Conservation (phyloP, 163 green algal species). For the Volvox carteri region DNA sequence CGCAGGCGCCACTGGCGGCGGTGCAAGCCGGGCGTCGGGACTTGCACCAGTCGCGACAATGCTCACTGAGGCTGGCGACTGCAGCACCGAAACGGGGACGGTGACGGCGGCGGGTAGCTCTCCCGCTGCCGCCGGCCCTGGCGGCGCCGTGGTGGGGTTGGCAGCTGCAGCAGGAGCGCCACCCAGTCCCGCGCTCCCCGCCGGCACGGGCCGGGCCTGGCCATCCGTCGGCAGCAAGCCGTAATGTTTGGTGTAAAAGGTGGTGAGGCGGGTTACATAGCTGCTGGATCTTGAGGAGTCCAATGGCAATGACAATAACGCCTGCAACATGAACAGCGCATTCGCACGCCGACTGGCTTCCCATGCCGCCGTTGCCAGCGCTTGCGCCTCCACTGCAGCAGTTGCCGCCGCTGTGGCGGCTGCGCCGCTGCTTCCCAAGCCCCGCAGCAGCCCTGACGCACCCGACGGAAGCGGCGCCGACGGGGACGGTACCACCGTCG, state of each 20-base stretch:
- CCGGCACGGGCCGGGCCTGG: background rate
- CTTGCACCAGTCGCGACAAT: too few relatives aligned
- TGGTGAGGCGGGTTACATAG: slow-evolving; percentile 71
- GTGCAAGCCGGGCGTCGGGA: too few relatives aligned
- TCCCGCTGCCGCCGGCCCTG: background rate
- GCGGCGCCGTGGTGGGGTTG: background rate
- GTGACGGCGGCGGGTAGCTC: too few relatives aligned
- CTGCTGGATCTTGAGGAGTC: slow-evolving; percentile 58
- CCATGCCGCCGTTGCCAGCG: slow-evolving; percentile 15
- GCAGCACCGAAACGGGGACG: too few relatives aligned
- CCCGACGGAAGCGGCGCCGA: background rate
- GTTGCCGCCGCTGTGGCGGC: slow-evolving; percentile 20
- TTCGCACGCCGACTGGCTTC: slow-evolving; percentile 53
- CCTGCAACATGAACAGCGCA: slow-evolving; percentile 60
- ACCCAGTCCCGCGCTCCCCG: background rate
- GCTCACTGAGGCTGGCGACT: too few relatives aligned
- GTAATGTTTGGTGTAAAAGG: slow-evolving; percentile 78
- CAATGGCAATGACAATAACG: slow-evolving; percentile 58
- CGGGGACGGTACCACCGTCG: background rate
- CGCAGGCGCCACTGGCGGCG: background rate
- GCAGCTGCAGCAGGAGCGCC: background rate
- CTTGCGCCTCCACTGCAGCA: slow-evolving; percentile 1
- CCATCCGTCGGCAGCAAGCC: slow-evolving; percentile 57
- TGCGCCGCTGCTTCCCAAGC: slow-evolving; percentile 41
- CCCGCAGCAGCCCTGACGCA: slow-evolving; percentile 21